phyloP scores from a whole-genome alignment of 1,284 basidiomycete genomes.

The Pterulicium gracile region DNA sequence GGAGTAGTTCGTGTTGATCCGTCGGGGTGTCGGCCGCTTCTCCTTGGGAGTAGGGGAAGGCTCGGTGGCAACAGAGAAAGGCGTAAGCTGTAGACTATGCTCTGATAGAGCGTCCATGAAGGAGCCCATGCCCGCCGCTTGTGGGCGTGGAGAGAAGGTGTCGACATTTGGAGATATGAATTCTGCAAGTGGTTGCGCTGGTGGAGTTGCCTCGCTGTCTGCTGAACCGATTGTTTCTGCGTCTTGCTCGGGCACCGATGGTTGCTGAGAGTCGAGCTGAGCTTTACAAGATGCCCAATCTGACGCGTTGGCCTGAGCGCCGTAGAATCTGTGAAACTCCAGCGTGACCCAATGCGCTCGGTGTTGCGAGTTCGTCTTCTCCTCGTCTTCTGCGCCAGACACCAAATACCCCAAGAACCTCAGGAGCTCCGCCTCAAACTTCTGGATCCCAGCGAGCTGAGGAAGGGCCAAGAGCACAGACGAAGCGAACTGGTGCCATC shows the following conservation, averaged over 20 bases:
- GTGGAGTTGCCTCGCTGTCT: conserved; percentile 37
- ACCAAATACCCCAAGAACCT: conserved; percentile 56
- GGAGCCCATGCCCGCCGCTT: conserved; percentile 25
- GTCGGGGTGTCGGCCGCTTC: background rate
- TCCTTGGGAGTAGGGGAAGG: background rate
- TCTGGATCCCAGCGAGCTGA: conserved; percentile 34
- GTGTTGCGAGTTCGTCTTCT: conserved; percentile 26
- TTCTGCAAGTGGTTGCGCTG: conserved; percentile 21
- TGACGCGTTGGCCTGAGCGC: conserved; percentile 33
- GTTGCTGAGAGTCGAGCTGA: conserved; percentile 34
- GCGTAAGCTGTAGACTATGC: conserved; percentile 9
- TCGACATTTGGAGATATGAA: conserved; percentile 30
- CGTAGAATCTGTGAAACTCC: conserved; percentile 54
- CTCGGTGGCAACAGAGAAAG: conserved; percentile 10
- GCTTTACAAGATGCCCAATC: conserved; percentile 50
- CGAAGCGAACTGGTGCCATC: conserved; percentile 54
- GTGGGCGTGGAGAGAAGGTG: conserved; percentile 53
- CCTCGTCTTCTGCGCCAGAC: conserved; percentile 36
- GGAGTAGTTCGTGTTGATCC: conserved; percentile 7
- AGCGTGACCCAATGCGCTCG: conserved; percentile 52
- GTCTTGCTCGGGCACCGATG: conserved; percentile 17
- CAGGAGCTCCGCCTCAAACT: conserved; percentile 60
- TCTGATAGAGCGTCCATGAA: conserved; percentile 28
- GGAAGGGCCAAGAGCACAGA: conserved; percentile 51
- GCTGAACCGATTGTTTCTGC: conserved; percentile 38